These are phyloP conservation scores for Solanum phureja DNA, from an alignment of 257 asterid genomes.

Conservation along the genomic window DNA sequence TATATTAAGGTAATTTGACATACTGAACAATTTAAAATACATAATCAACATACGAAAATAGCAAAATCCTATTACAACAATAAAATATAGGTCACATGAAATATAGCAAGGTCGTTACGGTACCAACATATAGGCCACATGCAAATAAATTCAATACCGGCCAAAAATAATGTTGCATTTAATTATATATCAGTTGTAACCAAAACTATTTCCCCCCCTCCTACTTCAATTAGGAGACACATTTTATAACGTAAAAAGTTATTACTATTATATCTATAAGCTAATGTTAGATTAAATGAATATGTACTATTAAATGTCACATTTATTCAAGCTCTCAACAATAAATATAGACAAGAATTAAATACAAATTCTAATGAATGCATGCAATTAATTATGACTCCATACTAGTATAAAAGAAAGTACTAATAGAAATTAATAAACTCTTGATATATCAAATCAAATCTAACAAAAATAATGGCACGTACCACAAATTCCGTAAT, in stretches of 20 bases:
- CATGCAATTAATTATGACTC: background rate
- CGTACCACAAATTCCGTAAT: background rate
- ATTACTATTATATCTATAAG: background rate
- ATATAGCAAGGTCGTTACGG: background rate
- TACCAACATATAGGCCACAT: background rate
- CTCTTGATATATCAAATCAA: background rate
- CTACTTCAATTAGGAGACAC: background rate
- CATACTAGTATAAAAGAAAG: background rate
- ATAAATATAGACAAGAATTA: background rate
- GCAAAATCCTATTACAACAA: background rate
- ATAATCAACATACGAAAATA: background rate
- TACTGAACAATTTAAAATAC: background rate
- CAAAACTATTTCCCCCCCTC: background rate
- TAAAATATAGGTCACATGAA: background rate
- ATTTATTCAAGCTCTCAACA: background rate
- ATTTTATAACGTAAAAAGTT: background rate
- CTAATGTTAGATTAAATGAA: background rate
- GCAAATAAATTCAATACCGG: background rate
- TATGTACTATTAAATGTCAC: background rate
- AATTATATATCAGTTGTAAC: background rate
- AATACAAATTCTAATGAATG: background rate
- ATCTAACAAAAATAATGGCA: background rate
- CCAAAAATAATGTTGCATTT: background rate
- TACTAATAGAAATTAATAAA: background rate
- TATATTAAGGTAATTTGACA: background rate